Evolutionary conservation across 2,329 filamentous ascomycete species (phyloP), one percentile per base, ranked within the genome.

Genomic region (Dothistroma pini): DNA sequence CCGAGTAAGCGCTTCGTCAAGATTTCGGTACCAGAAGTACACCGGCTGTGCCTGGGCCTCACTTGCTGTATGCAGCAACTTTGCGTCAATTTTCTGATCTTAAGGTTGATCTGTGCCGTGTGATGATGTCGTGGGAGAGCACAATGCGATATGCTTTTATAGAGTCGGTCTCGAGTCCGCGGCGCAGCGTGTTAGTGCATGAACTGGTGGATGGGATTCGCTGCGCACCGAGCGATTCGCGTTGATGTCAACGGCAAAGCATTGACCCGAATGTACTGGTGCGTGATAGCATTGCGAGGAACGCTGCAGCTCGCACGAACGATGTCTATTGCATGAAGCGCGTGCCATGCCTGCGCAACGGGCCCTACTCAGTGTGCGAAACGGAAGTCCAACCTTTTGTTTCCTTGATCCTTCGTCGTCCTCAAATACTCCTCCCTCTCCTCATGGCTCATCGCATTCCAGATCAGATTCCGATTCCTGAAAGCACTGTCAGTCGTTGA

Each of bases 361-460:
- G 9, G 14, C 10, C n/a, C n/a, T 38, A 9, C 41, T 44, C 41
- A 51, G 19, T 51, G 48, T 9, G 70, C 71, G 56, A 78, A 78
- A 16, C 75, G 68, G 54, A 78, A 77, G 54, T 78, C 76, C 54
- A 78, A 57, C 14, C 76, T 69, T 66, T 75, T 76, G 57, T 78
- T 78, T 0, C 76, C 76, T 35, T 75, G 60, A 61, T 79, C 76
- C 8, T 63, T 69, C 9, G 72, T 73, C 1, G 70, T 74, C 9
- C 70, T 65, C 41, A 84, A 73, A 68, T 87, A 87, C 21, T 78
- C 65, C 2, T 74, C 73, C 69, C 78, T 77, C 68, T 84, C 78
- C 19, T 81, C 78, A 44, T 76, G 73, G 8, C 70, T 79, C 77
- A 85, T 79, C 8, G 72, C 71, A 16, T 76, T 72, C 83, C 83